phyloP scores from a whole-genome alignment of 2,329 filamentous ascomycete species.

The Leptoxyphium fumago region DNA sequence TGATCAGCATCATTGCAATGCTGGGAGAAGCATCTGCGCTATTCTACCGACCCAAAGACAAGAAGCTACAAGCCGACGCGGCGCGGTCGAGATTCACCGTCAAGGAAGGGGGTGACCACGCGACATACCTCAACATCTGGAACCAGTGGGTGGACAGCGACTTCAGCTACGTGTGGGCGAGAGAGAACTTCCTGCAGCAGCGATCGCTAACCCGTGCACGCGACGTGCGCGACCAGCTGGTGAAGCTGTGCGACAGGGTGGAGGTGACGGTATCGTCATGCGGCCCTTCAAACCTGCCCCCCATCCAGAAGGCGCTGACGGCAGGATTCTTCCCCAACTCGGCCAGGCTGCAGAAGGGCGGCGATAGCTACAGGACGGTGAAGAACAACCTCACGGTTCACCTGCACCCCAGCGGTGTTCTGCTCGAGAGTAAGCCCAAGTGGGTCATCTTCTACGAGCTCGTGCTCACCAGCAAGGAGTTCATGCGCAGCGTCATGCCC shows the following conservation, averaged over 20 bases:
- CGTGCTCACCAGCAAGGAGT: conserved; percentile 76
- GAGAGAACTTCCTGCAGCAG: conserved; percentile 89
- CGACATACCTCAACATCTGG: conserved; percentile 83
- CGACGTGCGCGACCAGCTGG: conserved; percentile 83
- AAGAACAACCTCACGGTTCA: conserved; percentile 82
- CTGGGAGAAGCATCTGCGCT: conserved; percentile 74
- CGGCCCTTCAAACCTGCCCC: conserved; percentile 55
- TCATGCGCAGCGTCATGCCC: conserved; percentile 77
- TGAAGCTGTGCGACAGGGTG: conserved; percentile 82
- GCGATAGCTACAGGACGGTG: conserved; percentile 78
- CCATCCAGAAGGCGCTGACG: conserved; percentile 77
- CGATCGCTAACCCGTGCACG: conserved; percentile 75
- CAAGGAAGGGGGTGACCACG: conserved; percentile 79
- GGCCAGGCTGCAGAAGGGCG: conserved; percentile 65
- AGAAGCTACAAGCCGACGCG: conserved; percentile 89
- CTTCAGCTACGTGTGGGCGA: conserved; percentile 73
- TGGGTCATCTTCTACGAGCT: conserved; percentile 81
- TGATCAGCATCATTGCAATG: conserved; percentile 89
- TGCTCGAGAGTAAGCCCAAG: conserved; percentile 67
- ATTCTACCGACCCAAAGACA: conserved; percentile 92
- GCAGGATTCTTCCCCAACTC: conserved; percentile 93
- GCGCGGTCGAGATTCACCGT: conserved; percentile 78
- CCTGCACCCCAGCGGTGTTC: conserved; percentile 75
- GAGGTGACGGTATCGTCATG: conserved; percentile 59
- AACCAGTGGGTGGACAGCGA: conserved; percentile 91